Evolutionary conservation across 306 rosid species (phyloP).

Genomic region (Quercus cerris): DNA sequence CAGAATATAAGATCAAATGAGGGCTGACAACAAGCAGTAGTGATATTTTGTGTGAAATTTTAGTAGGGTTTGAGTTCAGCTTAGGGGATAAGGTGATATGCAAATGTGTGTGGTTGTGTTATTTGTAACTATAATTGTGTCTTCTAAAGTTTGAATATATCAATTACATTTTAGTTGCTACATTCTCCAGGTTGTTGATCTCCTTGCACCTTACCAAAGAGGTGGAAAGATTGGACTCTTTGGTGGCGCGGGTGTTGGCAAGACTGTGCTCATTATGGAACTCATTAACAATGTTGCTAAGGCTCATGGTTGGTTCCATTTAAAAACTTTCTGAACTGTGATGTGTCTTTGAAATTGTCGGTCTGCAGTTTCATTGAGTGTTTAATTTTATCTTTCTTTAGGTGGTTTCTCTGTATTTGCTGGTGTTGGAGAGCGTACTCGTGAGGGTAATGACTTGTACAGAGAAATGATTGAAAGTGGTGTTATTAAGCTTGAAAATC

Average conservation of each 20-base stretch:
- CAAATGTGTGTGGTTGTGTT: not conserved
- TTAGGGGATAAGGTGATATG: not conserved
- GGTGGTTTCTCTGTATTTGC: slow-evolving; percentile 99
- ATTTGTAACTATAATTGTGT: not conserved
- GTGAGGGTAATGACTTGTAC: slow-evolving; percentile 98
- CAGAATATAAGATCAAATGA: not conserved
- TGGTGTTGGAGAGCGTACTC: slow-evolving; percentile 97
- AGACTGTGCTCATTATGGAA: slow-evolving; percentile 98
- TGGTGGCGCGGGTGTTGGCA: slow-evolving; percentile 99
- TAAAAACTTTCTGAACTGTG: not conserved
- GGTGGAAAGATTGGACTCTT: slow-evolving; percentile 99
- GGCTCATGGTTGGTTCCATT: slow-evolving; percentile 71
- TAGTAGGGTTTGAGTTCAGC: not conserved
- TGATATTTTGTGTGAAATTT: no score
- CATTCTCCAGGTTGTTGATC: slow-evolving; percentile 72
- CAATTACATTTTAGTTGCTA: not conserved
- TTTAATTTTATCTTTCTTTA: slow-evolving; percentile 21
- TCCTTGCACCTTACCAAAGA: slow-evolving; percentile 97
- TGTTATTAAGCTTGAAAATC: slow-evolving; percentile 98
- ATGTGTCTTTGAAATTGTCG: not conserved
- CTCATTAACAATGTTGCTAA: slow-evolving; percentile 96
- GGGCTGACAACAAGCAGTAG: no score
- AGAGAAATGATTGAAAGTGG: slow-evolving; percentile 99
- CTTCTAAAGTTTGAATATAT: not conserved
- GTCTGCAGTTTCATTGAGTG: not conserved